Percentiles rank a stretch among this genome's conserved stretches.
These are phyloP conservation scores for Tuber borchii DNA, from an alignment of 495 filamentous ascomycete genomes.

Conservation along the genomic window DNA sequence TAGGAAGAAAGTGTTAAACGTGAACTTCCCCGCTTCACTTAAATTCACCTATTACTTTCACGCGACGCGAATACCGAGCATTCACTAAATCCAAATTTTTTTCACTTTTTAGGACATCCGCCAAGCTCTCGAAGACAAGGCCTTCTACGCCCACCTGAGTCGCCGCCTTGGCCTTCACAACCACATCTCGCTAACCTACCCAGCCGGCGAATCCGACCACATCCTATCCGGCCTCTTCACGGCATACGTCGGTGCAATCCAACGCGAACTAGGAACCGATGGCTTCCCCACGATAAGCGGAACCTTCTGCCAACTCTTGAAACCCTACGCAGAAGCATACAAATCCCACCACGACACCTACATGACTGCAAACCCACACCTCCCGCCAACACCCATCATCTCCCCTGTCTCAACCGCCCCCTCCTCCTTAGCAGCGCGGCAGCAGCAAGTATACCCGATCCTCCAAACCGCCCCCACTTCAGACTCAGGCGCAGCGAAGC, in stretches of 20 bases:
- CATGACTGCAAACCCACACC: not conserved
- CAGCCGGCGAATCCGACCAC: conserved; percentile 22
- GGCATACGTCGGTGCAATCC: conserved; percentile 35
- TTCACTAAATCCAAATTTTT: no score
- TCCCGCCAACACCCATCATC: not conserved
- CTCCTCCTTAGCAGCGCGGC: not conserved
- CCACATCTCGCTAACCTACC: conserved; percentile 18
- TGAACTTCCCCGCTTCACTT: not conserved
- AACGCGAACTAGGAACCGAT: conserved; percentile 22
- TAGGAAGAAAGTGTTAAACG: conserved; percentile 17
- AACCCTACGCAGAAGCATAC: conserved; percentile 26
- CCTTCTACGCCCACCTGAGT: conserved; percentile 35
- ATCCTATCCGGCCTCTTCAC: conserved; percentile 35
- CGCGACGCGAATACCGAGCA: not conserved
- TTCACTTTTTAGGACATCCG: conserved; percentile 26
- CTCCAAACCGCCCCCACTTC: conserved; percentile 3
- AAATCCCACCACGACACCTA: conserved; percentile 20
- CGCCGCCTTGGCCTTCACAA: conserved; percentile 25
- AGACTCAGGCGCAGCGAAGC: conserved; percentile 20
- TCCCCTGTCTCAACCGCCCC: not conserved
- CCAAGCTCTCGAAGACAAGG: conserved; percentile 22
- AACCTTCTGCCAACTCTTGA: conserved; percentile 28
- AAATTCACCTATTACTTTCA: not conserved
- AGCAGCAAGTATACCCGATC: not conserved
- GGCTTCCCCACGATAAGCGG: conserved; percentile 21